These are phyloP conservation scores for Botrytis galanthina DNA, from an alignment of 2,329 filamentous ascomycete species.

Conservation along the genomic window DNA sequence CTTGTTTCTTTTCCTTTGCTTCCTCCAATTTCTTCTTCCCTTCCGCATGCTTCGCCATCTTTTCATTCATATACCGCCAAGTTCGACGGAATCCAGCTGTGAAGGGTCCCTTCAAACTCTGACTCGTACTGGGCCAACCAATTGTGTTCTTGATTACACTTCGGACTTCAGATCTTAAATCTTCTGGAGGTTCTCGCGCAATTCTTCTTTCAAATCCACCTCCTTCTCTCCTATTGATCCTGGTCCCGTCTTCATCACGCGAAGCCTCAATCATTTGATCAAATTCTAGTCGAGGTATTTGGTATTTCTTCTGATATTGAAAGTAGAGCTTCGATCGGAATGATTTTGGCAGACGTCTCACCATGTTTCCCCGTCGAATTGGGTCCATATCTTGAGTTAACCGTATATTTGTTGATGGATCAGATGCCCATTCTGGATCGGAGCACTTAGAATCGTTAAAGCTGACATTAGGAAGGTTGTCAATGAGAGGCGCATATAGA, in stretches of 20 bases:
- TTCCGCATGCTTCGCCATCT: constrained; percentile 61
- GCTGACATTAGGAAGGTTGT: constrained; percentile 81
- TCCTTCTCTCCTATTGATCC: constrained; percentile 71
- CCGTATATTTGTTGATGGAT: constrained; percentile 60
- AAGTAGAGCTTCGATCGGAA: constrained; percentile 93
- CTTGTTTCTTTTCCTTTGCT: constrained; percentile 7
- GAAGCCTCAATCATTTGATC: constrained; percentile 77
- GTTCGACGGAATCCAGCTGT: constrained; percentile 72
- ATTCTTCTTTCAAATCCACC: constrained; percentile 86
- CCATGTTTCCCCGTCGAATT: constrained; percentile 89
- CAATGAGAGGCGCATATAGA: constrained; percentile 85
- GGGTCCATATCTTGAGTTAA: constrained; percentile 92
- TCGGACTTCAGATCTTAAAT: constrained; percentile 69
- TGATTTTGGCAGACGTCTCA: constrained; percentile 78
- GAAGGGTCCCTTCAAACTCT: constrained; percentile 79
- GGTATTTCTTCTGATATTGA: constrained; percentile 87
- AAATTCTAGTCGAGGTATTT: constrained; percentile 81
- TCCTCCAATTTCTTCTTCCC: constrained; percentile 34
- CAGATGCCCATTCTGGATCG: constrained; percentile 60
- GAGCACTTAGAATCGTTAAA: constrained; percentile 66
- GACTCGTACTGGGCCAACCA: constrained; percentile 84
- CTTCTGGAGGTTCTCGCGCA: constrained; percentile 62
- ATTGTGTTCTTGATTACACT: constrained; percentile 83
- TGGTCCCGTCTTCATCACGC: constrained; percentile 65
- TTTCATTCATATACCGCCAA: constrained; percentile 77